A percentile compares a stretch with the other conserved stretches of the same genome.
Conservation (phyloP, 1,139 yeast genomes). For the Diutina mesorugosa region DNA sequence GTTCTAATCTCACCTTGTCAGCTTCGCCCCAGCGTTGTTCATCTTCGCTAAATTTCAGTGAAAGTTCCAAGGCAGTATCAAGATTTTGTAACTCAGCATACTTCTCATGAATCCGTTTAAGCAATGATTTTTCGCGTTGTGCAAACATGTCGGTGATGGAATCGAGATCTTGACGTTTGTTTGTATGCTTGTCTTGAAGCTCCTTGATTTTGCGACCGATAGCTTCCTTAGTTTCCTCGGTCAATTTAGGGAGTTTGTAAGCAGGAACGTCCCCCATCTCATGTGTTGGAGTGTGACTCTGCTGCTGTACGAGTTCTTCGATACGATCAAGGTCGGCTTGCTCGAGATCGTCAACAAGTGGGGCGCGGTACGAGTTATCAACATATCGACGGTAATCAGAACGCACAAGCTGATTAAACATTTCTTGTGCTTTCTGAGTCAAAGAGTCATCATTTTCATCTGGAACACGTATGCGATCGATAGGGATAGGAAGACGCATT, state of each 20-base stretch:
- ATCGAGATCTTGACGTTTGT: not conserved
- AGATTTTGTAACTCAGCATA: not conserved
- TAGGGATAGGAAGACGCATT: not conserved
- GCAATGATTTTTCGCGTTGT: not conserved
- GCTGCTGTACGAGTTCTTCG: not conserved
- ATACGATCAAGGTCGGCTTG: not conserved
- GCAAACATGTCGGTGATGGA: not conserved
- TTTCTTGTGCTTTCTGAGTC: not conserved
- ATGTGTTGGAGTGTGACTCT: not conserved
- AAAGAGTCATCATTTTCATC: not conserved
- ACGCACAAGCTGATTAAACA: not conserved
- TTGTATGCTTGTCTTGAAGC: not conserved
- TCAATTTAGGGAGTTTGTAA: not conserved
- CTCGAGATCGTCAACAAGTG: not conserved
- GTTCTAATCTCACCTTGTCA: not conserved
- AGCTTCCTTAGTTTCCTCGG: not conserved
- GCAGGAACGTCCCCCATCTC: not conserved
- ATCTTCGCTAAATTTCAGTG: not conserved
- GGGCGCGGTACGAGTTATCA: not conserved
- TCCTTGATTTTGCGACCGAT: not conserved
- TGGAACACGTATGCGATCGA: not conserved
- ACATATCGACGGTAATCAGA: not conserved
- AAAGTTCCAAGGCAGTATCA: not conserved
- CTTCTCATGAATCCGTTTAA: not conserved
- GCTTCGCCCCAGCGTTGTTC: not conserved